Conservation (phyloP, 768 basidiomycete genomes). For the Pulveroboletus sp. region DNA sequence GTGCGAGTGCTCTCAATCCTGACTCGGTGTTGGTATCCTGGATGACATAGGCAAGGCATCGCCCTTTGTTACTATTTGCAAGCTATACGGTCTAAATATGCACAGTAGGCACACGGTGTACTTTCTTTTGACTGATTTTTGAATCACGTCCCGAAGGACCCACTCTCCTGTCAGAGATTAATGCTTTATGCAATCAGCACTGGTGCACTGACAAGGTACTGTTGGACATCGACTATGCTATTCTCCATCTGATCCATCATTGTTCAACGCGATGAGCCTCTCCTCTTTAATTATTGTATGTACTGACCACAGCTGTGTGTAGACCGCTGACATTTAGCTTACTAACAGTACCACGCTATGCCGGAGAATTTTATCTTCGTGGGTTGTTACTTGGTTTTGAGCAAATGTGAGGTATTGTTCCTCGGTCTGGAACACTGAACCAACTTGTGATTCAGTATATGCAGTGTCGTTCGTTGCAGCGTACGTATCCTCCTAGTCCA, state of each 20-base stretch:
- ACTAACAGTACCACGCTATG: constrained; percentile 49
- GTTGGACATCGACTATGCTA: background rate
- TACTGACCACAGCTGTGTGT: background rate
- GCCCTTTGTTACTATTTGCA: constrained; percentile 53
- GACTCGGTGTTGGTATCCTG: constrained; percentile 33
- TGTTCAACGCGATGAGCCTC: constrained; percentile 31
- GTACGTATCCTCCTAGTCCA: constrained; percentile 32
- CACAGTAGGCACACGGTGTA: constrained; percentile 29
- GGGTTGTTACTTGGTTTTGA: constrained; percentile 57
- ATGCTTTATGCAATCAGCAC: constrained; percentile 61
- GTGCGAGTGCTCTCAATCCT: background rate
- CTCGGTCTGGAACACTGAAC: background rate
- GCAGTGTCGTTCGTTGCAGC: constrained; percentile 61
- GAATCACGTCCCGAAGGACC: constrained; percentile 33
- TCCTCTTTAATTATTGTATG: constrained; percentile 54
- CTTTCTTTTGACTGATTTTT: background rate
- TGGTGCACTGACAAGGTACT: constrained; percentile 56
- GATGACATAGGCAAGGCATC: constrained; percentile 50
- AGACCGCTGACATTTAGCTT: background rate
- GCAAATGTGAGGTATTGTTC: constrained; percentile 47
- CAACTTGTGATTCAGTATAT: constrained; percentile 40
- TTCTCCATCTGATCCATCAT: background rate
- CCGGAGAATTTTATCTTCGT: constrained; percentile 55
- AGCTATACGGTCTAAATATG: constrained; percentile 47
- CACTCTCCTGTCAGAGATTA: constrained; percentile 52